Evolutionary conservation across 2,329 filamentous ascomycete genomes (phyloP), one percentile per base, ranked within the genome.

Genomic region (Fusarium staphyleae): DNA sequence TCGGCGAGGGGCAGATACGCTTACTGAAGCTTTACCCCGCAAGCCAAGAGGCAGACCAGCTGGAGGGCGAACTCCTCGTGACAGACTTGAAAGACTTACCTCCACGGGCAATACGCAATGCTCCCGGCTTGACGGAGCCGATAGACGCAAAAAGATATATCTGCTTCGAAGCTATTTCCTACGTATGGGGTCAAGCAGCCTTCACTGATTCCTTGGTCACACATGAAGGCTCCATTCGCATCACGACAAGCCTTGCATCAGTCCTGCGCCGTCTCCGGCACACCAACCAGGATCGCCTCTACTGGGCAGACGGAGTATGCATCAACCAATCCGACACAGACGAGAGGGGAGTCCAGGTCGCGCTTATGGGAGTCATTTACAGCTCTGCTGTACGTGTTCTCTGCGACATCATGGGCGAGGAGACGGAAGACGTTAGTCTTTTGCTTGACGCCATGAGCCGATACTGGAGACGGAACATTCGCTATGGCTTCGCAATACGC

Each of bases 291-390:
- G 1, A 39, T 3, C 10, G 11, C 1, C 19, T 45, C 0, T 51
- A 55, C n/a, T 56, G 54, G 45, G 54, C 14, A 1, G 54, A 57
- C 3, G 45, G 45, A 0, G 10, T 57, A 12, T 57, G 54, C 5
- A 46, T 57, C 12, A 51, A 57, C 9, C 42, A 48, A n/a, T 18
- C 13, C 2, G 40, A 57, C 7, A 1, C 46, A 9, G 7, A 2
- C 0, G 54, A 57, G 30, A 57, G 56, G 0, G 52, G 45, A 9
- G n/a, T 39, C 0, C 54, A 57, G 12, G 40, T 57, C 0, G 26
- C 52, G 26, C 30, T 57, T 0, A 57, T 57, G 54, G 52, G 40
- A 3, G 14, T 19, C 12, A 51, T 57, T 1, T 57, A 56, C 3
- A 32, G 45, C 13, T 57, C 54, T 8, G 54, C 54, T 1, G 14